Base-by-base conservation (phyloP, 768 basidiomycete genomes). In the Gloeostereum incarnatum region DNA sequence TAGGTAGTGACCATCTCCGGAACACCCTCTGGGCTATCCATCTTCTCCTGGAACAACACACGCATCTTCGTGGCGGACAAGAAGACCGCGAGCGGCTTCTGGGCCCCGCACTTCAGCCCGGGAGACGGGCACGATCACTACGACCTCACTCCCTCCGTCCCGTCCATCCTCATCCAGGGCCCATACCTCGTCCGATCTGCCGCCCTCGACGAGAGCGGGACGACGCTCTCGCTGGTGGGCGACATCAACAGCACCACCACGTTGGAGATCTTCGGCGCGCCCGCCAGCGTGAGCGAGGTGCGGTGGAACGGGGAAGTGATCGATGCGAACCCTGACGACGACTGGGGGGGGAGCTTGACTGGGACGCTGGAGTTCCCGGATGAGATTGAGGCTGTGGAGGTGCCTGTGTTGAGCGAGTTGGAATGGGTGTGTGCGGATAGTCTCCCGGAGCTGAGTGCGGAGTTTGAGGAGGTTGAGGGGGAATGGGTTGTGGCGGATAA, bases 381-480 rank as follows among this genome's bases (percentile, higher is more conserved):
- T 40, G 38, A 49, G 22, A 50, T 60, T 1, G 32, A 41, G 6
- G 21, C 42, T 6, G 53, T 67, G 17, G 44, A 39, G 2, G 48
- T 60, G 7, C 75, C 75, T 9, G 54, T 44, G 29, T 50, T 83
- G 39, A 51, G 49, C 3, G 41, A 53, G 3, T 42, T 61, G 9
- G 51, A 60, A 13, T 84, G 82, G 82, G 70, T 56, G 39, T 81
- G 72, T 51, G 61, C 64, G 18, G 66, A 81, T 46, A 74, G 73
- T 41, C 52, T 84, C 25, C 82, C 82, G 0, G 82, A 84, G 58
- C 57, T 78, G 6, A 49, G 52, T 20, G 26, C 46, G 0, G 52
- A 43, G n/a, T 84, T 69, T 49, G 68, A 73, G 37, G 82, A 84
- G n/a, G n/a, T n/a, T n/a, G n/a, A n/a, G 49, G 58, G 63, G 4